Evolutionary conservation across 2,329 filamentous ascomycete species (phyloP).

Genomic region (Pseudonectria buxi): DNA sequence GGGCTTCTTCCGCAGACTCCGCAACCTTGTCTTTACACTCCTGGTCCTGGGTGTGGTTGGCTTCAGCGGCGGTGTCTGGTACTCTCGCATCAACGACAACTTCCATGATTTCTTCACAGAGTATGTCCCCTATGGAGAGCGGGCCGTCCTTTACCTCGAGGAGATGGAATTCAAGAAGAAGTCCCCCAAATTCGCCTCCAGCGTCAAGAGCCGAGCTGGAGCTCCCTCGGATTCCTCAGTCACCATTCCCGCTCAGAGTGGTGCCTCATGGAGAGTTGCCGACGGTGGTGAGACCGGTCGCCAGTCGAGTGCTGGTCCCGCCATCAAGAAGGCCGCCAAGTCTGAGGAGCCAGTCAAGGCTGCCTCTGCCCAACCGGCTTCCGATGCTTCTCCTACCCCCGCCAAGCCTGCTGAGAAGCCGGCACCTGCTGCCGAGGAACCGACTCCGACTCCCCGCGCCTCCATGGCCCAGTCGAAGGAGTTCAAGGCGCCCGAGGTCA

Average conservation of each 20-base stretch:
- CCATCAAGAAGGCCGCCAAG: slow-evolving; percentile 25
- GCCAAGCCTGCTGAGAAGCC: slow-evolving; percentile 26
- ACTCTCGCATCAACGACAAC: slow-evolving; percentile 88
- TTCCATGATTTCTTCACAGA: slow-evolving; percentile 99
- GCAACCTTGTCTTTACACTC: slow-evolving; percentile 70
- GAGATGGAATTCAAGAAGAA: slow-evolving; percentile 87
- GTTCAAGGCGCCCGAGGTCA: slow-evolving; percentile 54
- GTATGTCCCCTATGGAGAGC: slow-evolving; percentile 90
- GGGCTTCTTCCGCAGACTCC: slow-evolving; percentile 64
- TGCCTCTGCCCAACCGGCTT: slow-evolving; percentile 16
- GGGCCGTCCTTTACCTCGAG: slow-evolving; percentile 90
- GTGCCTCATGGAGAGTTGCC: slow-evolving; percentile 72
- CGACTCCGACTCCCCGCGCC: slow-evolving; percentile 19
- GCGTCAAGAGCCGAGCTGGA: slow-evolving; percentile 39
- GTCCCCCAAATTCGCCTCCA: slow-evolving; percentile 50
- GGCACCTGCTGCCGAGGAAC: slow-evolving; percentile 15
- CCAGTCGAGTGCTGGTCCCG: slow-evolving; percentile 52
- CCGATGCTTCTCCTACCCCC: too few species aligned
- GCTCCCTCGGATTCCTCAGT: slow-evolving; percentile 55
- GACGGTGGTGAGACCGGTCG: slow-evolving; percentile 51
- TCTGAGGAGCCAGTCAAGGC: slow-evolving; percentile 23
- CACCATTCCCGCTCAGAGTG: slow-evolving; percentile 78
- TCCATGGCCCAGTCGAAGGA: slow-evolving; percentile 21
- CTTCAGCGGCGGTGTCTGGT: slow-evolving; percentile 85
- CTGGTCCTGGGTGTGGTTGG: slow-evolving; percentile 68